Base-by-base conservation (phyloP, 371 early-diverging fungal species). In the Mortierella sp. region DNA sequence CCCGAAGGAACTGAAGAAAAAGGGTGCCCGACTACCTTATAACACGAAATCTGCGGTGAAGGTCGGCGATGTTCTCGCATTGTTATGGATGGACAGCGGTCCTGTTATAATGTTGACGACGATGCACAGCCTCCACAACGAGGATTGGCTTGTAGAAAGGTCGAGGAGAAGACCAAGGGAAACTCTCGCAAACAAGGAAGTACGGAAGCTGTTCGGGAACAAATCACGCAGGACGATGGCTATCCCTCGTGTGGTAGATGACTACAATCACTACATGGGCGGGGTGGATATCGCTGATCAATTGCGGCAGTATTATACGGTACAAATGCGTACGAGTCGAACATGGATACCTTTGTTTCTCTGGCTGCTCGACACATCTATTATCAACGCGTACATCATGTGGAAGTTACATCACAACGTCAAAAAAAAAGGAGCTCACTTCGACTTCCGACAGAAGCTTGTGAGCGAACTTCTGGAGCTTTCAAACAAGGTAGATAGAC, bases 251-350 rank as follows among this genome's bases (percentile, higher is more conserved):
- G 30, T 71, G 9, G 49, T 78, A 43, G 61, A 71, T 54, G 62
- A 79, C 34, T 79, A 73, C 61, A 68, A 73, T 24, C 19, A 59
- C 14, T 26, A 69, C 34, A 80, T 73, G 66, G 51, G 52, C 34
- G 69, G 66, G 2, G 74, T 79, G 0, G 74, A 69, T 38, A 69
- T 61, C 18, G 66, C 80, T 24, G 64, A 79, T 45, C 73, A 79
- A 38, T 43, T 67, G 7, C 14, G 65, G 9, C 39, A 28, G 18
- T 71, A 80, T 47, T 80, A 72, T 49, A 49, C 27, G 21, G 57
- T 46, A 2, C 70, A 80, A 45, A 39, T 34, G 39, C 48, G 52
- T 27, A 43, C 59, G 14, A 27, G 49, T 38, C 38, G 58, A 3
- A 80, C 26, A 18, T 80, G 71, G 66, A 50, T 69, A 16, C 66